Conservation (phyloP, 2,329 filamentous ascomycete genomes). For the Gliomastix tumulicola region DNA sequence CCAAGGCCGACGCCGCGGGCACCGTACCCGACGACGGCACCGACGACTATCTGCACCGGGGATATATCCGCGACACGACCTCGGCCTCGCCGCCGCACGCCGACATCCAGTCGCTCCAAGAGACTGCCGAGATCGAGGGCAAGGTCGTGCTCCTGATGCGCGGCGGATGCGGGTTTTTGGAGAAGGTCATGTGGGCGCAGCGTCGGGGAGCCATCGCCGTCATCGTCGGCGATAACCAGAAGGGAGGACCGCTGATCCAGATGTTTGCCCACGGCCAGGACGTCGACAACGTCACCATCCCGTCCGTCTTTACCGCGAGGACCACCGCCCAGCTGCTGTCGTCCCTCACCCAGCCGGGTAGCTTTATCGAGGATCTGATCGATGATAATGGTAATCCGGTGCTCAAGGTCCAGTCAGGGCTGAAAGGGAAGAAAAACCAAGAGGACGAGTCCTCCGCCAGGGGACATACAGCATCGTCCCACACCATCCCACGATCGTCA, state of each 20-base stretch:
- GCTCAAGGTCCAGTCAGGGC: slow-evolving; percentile 44
- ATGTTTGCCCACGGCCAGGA: slow-evolving; percentile 95
- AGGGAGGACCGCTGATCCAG: slow-evolving; percentile 82
- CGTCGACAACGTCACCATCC: slow-evolving; percentile 90
- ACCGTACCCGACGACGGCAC: slow-evolving; percentile 61
- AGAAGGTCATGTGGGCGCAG: slow-evolving; percentile 97
- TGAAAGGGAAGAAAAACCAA: slow-evolving; percentile 21
- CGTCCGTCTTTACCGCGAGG: slow-evolving; percentile 88
- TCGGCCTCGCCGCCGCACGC: slow-evolving; percentile 51
- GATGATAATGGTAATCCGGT: slow-evolving; percentile 53
- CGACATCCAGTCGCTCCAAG: slow-evolving; percentile 86
- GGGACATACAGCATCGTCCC: too few relatives aligned
- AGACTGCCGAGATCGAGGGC: slow-evolving; percentile 85
- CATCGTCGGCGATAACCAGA: slow-evolving; percentile 89
- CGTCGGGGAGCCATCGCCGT: slow-evolving; percentile 80
- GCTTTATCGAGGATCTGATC: slow-evolving; percentile 52
- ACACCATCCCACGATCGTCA: too few relatives aligned
- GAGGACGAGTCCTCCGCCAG: too few relatives aligned
- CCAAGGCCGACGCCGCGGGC: slow-evolving; percentile 4
- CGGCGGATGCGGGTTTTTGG: slow-evolving; percentile 90
- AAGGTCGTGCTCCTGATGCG: slow-evolving; percentile 89
- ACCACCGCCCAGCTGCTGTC: slow-evolving; percentile 92
- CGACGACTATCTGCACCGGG: slow-evolving; percentile 72
- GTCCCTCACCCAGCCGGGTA: slow-evolving; percentile 70
- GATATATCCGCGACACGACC: slow-evolving; percentile 20